Evolutionary conservation across 2,329 filamentous ascomycete species (phyloP), one percentile per base, ranked within the genome.

Genomic region (Mariannaea sp.): DNA sequence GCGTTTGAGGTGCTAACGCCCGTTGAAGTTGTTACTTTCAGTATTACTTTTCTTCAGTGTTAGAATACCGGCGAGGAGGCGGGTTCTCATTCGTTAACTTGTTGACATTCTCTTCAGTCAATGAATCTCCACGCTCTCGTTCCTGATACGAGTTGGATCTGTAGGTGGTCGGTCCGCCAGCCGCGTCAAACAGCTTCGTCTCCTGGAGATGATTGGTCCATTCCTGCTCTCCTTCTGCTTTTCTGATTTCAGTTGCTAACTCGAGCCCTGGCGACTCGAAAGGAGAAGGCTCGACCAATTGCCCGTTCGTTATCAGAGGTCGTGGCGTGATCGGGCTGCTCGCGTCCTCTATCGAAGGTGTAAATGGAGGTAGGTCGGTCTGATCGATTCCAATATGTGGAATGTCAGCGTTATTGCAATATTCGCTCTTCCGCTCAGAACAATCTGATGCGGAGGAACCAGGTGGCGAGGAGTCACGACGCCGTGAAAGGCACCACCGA

Each of bases 401-500:
- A 6, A 76, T 75, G 17, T 72, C 72, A n/a, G 71, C 69, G 27
- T 71, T 74, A 36, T 73, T 70, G 41, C 76, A 78, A 38, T 74
- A 69, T 46, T 75, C 75, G 19, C 72, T 73, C 24, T 69, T 24
- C 8, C 22, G 66, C 44, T 77, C 76, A n/a, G 77, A 79, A 57
- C 77, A 79, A 51, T 79, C 75, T 2, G 76, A 77, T 4, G 64
- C 59, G 5, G 71, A 68, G 1, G 59, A 59, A 5, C 71, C 65
- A 0, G 65, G 62, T 1, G 60, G 60, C 6, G 60, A 40, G 5
- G 51, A 59, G 35, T 39, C 58, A 19, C 48, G 66, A 14, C 67
- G 69, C 26, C 68, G 68, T 4, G 64, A 59, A 64, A 64, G 79
- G 14, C 77, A 82, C 88, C 88, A 90, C 49, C 87, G 83, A 17